Conservation (phyloP, 441 rosid genomes). For the Jatropha multifida region DNA sequence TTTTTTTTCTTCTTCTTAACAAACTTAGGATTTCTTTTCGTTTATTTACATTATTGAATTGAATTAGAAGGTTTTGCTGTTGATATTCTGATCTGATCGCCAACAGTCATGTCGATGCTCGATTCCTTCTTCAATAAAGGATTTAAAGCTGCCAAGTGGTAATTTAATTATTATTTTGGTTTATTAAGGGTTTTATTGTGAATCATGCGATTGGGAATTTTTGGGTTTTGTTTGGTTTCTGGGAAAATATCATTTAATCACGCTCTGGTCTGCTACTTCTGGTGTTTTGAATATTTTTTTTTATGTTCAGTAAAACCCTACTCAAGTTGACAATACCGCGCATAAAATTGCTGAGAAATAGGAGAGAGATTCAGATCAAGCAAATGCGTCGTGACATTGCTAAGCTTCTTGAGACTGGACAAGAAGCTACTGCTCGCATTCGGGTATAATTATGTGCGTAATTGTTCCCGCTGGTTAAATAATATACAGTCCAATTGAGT, state of each 20-base stretch:
- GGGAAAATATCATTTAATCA: neutral
- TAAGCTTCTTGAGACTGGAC: constrained; percentile 93
- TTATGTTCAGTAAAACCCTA: constrained; percentile 76
- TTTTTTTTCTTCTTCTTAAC: neutral
- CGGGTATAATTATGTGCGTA: constrained; percentile 47
- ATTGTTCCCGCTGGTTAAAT: neutral
- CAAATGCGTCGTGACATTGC: constrained; percentile 94
- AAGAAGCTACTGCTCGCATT: constrained; percentile 98
- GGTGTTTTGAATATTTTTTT: neutral
- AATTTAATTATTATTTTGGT: neutral
- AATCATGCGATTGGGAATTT: neutral
- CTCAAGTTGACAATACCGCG: constrained; percentile 87
- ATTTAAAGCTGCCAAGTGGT: constrained; percentile 94
- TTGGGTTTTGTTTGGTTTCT: constrained; percentile 9
- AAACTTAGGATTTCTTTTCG: neutral
- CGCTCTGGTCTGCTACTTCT: neutral
- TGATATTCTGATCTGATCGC: constrained; percentile 15
- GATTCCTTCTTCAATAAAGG: constrained; percentile 94
- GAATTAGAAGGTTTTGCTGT: neutral
- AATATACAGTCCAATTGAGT: neutral
- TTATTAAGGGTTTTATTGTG: neutral
- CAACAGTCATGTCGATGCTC: constrained; percentile 61
- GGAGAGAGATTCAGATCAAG: constrained; percentile 88
- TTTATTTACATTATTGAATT: neutral
- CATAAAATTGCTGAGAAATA: constrained; percentile 81